A percentile compares a stretch with the other conserved stretches of the same genome.
Conservation (phyloP, 768 basidiomycete genomes). For the Lactarius quietus region DNA sequence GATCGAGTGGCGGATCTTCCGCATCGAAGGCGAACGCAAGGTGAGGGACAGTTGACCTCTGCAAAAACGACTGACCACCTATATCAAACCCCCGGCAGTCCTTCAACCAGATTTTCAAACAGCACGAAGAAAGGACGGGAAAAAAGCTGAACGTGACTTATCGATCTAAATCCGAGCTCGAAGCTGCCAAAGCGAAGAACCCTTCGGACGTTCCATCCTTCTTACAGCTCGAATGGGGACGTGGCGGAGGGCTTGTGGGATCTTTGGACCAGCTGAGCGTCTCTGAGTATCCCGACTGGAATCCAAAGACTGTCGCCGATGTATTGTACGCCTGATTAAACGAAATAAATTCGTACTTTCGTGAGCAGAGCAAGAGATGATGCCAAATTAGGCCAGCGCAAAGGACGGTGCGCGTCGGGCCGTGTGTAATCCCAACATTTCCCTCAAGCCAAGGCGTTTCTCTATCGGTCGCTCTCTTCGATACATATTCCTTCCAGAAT, state of each 20-base stretch:
- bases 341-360: neutral
- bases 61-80: neutral
- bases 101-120: slow-evolving; percentile 27
- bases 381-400: neutral
- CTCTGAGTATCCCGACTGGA: slow-evolving; percentile 24
- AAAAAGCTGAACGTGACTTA: slow-evolving; percentile 22
- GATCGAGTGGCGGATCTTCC: slow-evolving; percentile 18
- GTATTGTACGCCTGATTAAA: neutral
- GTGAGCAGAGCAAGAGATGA: neutral
- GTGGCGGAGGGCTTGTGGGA: slow-evolving; percentile 19
- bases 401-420: neutral
- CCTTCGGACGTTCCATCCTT: neutral
- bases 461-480: neutral
- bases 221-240: slow-evolving; percentile 18
- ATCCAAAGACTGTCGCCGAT: slow-evolving; percentile 20
- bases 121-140: slow-evolving; percentile 19
- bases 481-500: slow-evolving; percentile 35
- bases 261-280: slow-evolving; percentile 10
- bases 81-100: neutral
- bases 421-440: neutral
- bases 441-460: neutral
- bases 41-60: slow-evolving; percentile 8
- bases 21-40: slow-evolving; percentile 24
- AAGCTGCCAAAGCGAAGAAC: slow-evolving; percentile 17
- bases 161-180: slow-evolving; percentile 13